phyloP scores from a whole-genome alignment of 805 yeast species.

The Metschnikowia bowlesiae region DNA sequence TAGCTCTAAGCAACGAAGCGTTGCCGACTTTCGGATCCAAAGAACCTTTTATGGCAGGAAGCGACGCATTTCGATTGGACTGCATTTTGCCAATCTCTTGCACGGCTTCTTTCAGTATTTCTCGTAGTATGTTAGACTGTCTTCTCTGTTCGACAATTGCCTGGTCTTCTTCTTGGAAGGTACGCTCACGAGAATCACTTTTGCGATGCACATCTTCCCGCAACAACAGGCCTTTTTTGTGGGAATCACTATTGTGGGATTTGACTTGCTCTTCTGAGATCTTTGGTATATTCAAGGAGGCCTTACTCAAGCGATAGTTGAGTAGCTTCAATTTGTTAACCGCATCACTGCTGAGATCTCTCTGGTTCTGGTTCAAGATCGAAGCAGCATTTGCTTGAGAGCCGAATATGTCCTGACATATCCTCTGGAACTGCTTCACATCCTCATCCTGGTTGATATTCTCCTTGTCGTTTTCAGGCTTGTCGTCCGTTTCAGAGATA shows the following conservation, averaged over 20 bases:
- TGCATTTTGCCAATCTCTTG: constrained; percentile 18
- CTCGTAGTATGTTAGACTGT: constrained; percentile 23
- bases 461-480: constrained; percentile 16
- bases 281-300: constrained; percentile 8
- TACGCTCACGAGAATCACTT: constrained; percentile 12
- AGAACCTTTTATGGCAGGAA: constrained; percentile 18
- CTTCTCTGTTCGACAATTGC: constrained; percentile 14
- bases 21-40: constrained; percentile 34
- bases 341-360: constrained; percentile 10
- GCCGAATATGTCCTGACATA: constrained; percentile 31
- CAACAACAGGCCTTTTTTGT: constrained; percentile 20
- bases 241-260: not conserved
- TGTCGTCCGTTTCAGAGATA: constrained; percentile 11
- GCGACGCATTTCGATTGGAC: constrained; percentile 12
- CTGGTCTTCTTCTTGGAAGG: constrained; percentile 5
- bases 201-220: constrained; percentile 17
- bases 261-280: not conserved
- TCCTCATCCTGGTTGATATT: constrained; percentile 18
- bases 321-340: constrained; percentile 9
- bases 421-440: constrained; percentile 26
- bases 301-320: constrained; percentile 12
- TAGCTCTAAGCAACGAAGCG: constrained; percentile 33
- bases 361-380: constrained; percentile 4
- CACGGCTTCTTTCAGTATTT: constrained; percentile 28
- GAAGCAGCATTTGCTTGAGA: constrained; percentile 14